Conservation (phyloP, 163 green algal species). For the Scenedesmus sp. region DNA sequence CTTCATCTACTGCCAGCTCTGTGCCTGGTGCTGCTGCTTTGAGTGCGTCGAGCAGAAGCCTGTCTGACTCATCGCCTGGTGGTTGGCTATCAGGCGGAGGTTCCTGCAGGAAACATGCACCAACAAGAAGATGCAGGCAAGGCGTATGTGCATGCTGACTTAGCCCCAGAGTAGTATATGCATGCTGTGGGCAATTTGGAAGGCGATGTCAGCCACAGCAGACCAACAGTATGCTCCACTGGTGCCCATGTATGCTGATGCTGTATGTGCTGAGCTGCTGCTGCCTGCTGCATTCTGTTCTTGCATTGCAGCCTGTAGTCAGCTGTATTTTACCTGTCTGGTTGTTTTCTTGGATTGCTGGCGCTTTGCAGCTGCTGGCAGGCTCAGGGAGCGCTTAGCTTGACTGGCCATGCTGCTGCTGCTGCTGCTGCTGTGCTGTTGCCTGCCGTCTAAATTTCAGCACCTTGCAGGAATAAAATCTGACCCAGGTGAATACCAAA, state of each 20-base stretch:
- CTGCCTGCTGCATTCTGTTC: not conserved
- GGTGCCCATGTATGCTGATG: not conserved
- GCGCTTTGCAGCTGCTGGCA: conserved; percentile 35
- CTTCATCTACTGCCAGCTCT: conserved; percentile 8
- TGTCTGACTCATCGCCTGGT: conserved; percentile 30
- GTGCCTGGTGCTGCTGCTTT: conserved; percentile 25
- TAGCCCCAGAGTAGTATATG: not conserved
- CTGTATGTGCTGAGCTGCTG: not conserved
- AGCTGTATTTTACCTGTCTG: not conserved
- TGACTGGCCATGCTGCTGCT: conserved; percentile 33
- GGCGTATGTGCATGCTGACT: not conserved
- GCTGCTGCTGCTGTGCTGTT: not conserved
- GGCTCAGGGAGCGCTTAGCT: conserved; percentile 32
- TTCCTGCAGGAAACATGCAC: not conserved
- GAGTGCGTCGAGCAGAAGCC: conserved; percentile 16
- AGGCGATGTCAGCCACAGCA: not conserved
- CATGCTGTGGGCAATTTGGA: not conserved
- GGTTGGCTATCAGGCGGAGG: conserved; percentile 26
- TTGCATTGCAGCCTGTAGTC: too few relatives aligned
- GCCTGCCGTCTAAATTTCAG: not conserved
- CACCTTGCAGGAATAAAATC: too few relatives aligned
- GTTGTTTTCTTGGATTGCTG: conserved; percentile 37
- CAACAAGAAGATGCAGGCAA: not conserved
- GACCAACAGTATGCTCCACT: not conserved
- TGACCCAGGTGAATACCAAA: too few relatives aligned